phyloP scores from a whole-genome alignment of 805 yeast species.

The Wickerhamiella sorbophila region DNA sequence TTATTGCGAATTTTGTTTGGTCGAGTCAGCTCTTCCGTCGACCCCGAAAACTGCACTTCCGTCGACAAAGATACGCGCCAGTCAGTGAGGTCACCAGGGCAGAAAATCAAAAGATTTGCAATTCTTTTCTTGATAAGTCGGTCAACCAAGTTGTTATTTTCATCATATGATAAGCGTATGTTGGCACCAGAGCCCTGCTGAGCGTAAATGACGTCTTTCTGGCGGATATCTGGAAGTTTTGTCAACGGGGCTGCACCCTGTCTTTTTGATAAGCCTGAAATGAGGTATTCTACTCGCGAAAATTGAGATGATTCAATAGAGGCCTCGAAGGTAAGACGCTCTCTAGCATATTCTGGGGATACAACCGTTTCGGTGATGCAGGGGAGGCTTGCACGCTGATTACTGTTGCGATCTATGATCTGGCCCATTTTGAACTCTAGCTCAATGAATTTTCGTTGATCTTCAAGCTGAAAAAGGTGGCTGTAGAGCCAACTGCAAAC shows the following conservation, averaged over 20 bases:
- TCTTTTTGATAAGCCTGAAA: constrained; percentile 12
- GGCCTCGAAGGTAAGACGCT: constrained; percentile 20
- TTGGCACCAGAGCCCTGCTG: constrained; percentile 7
- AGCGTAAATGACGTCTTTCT: constrained; percentile 12
- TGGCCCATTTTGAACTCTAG: constrained; percentile 30
- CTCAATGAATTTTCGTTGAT: constrained; percentile 26
- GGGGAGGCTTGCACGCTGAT: constrained; percentile 21
- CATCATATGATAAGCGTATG: constrained; percentile 21
- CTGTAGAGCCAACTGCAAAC: constrained; percentile 86
- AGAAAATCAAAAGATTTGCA: constrained; percentile 54
- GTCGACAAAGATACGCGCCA: constrained; percentile 58
- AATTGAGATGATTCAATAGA: constrained; percentile 18
- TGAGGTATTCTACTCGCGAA: constrained; percentile 10
- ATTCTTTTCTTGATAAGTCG: constrained; percentile 62
- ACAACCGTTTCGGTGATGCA: constrained; percentile 23
- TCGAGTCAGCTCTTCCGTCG: constrained; percentile 7
- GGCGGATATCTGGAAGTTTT: constrained; percentile 8
- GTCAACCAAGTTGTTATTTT: constrained; percentile 29
- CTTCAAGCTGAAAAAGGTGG: constrained; percentile 33
- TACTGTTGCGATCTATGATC: constrained; percentile 19
- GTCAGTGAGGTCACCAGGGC: constrained; percentile 69
- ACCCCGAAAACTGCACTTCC: constrained; percentile 59
- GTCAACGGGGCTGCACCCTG: constrained; percentile 9
- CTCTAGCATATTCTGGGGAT: constrained; percentile 18
- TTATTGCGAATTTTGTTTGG: constrained; percentile 52